Evolutionary conservation across 129 eudicot genomes (phyloP), one percentile per base, ranked within the genome.

Genomic region (Sambucus nigra): DNA sequence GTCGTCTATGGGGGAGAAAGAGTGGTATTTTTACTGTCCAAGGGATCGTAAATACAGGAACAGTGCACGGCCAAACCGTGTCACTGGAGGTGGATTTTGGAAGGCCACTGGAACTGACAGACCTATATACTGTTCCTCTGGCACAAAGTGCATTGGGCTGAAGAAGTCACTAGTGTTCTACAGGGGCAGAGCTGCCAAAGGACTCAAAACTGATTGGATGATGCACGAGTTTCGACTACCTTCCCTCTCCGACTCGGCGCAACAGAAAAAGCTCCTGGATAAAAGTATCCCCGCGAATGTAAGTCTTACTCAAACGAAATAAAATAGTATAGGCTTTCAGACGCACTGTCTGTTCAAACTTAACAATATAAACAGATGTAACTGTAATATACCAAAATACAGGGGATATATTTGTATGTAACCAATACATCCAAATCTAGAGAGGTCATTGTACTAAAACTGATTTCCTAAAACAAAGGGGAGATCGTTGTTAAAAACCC

Each of bases 141-240:
- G 88, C 8, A 42, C 77, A n/a, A 80, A 72, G 51, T 88, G 97
- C 79, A 81, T 89, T 15, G 95, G 97, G 21, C 61, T 84, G 27
- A 89, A 84, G 64, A 89, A 88, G 73, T 84, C 97, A 13, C 70
- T 88, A 32, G 97, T 88, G 32, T 88, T 88, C 74, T 84, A 88
- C 55, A 73, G 86, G 24, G 97, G 97, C 63, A 71, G 93, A 71
- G 97, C 97, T 48, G 93, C 97, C 6, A 88, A 78, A 78, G 97
- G 97, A 50, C 75, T 81, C 1, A 84, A 84, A 51, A 88, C 97
- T 14, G 95, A 88, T 57, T 88, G 97, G 97, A 84, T 88, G 95
- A 88, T 88, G 97, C 97, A 88, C n/a, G 97, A 88, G 63, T 88
- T 84, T 54, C 81, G 97, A 20, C 76, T 88, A 17, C 94, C 97